Evolutionary conservation across 192 early-diverging fungal genomes (phyloP).

Genomic region (Spinellus fusiger): DNA sequence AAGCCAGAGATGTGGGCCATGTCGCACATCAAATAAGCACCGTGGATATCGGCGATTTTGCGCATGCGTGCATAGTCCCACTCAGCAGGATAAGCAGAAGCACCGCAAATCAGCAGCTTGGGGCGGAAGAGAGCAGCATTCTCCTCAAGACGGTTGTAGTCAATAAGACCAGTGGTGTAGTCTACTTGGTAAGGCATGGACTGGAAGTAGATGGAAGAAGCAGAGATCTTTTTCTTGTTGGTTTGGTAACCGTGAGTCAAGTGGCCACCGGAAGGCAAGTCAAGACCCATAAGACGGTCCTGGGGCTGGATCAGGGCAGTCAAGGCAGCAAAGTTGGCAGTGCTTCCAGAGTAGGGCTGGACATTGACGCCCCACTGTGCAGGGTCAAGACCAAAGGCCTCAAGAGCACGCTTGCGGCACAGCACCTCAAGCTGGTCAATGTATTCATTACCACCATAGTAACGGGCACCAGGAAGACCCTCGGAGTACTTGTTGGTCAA

Average conservation of each 20-base stretch:
- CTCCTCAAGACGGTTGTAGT: slow-evolving; percentile 92
- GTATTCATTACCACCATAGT: slow-evolving; percentile 99
- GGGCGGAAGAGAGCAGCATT: slow-evolving; percentile 94
- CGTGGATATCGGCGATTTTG: slow-evolving; percentile 94
- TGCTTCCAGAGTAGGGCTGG: slow-evolving; percentile 98
- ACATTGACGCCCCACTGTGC: slow-evolving; percentile 99
- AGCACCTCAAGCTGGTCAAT: slow-evolving; percentile 94
- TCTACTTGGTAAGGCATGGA: slow-evolving; percentile 98
- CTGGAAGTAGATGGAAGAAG: slow-evolving; percentile 99
- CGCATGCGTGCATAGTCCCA: slow-evolving; percentile 97
- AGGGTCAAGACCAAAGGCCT: slow-evolving; percentile 84
- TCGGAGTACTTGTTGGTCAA: slow-evolving; percentile 99
- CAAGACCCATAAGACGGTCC: slow-evolving; percentile 99
- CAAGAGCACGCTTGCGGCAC: slow-evolving; percentile 92
- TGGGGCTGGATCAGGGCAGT: slow-evolving; percentile 94
- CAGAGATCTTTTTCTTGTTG: slow-evolving; percentile 99
- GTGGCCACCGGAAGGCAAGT: slow-evolving; percentile 99
- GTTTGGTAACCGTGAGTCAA: slow-evolving; percentile 99
- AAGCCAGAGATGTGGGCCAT: slow-evolving; percentile 99
- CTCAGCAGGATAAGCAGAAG: slow-evolving; percentile 96
- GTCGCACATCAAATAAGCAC: slow-evolving; percentile 95
- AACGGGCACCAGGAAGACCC: slow-evolving; percentile 97
- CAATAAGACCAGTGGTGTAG: slow-evolving; percentile 78
- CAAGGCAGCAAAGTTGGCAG: slow-evolving; percentile 98
- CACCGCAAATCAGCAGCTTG: slow-evolving; percentile 98